These are phyloP conservation scores for Colletotrichum limetticola DNA, from an alignment of 2,329 filamentous ascomycete species.

Conservation along the genomic window DNA sequence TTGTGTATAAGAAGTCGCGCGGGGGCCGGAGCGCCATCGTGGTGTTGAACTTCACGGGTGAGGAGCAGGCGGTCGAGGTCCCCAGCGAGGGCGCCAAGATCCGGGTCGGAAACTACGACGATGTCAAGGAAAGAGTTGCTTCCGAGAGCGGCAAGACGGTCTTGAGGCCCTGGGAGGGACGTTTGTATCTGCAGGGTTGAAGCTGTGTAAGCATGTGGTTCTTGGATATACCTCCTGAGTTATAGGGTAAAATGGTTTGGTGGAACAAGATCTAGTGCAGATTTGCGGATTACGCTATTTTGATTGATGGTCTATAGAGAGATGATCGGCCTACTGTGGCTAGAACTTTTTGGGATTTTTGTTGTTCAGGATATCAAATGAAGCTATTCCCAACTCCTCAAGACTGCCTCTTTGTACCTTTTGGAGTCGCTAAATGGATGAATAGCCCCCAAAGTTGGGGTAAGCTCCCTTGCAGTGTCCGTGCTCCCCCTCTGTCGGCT, in stretches of 20 bases:
- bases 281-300: neutral
- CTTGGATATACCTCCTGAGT: neutral
- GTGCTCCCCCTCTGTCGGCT: neutral
- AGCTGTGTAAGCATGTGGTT: neutral
- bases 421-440: neutral
- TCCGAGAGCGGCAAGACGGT: conserved; percentile 26
- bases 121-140: conserved; percentile 34
- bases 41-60: conserved; percentile 50
- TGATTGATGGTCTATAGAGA: neutral
- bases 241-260: neutral
- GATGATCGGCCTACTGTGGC: neutral
- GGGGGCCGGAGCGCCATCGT: conserved; percentile 44
- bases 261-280: neutral
- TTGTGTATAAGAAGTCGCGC: conserved; percentile 55
- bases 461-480: neutral
- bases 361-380: neutral
- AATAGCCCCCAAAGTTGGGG: neutral
- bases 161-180: conserved; percentile 48
- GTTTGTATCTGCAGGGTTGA: conserved; percentile 42
- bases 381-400: neutral
- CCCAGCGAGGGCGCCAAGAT: conserved; percentile 37
- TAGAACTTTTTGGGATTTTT: neutral
- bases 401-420: neutral
- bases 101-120: conserved; percentile 45
- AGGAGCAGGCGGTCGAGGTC: conserved; percentile 41